Evolutionary conservation across 805 yeast species (phyloP).

Genomic region (Kluyveromyces aestuarii): DNA sequence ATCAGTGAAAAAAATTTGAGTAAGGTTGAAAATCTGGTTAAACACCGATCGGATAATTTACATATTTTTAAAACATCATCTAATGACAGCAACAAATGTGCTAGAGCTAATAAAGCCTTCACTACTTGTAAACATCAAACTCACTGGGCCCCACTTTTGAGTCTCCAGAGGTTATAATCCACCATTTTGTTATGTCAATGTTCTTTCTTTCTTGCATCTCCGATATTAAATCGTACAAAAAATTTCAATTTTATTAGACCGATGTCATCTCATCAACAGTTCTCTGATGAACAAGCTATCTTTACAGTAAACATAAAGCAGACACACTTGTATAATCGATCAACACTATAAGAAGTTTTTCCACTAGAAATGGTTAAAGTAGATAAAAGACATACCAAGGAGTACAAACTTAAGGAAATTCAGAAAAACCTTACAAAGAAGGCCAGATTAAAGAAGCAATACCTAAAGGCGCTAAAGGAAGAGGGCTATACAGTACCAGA

Average conservation of each 20-base stretch:
- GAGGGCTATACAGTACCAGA: conserved; percentile 56
- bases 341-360: not conserved
- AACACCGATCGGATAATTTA: not conserved
- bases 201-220: not conserved
- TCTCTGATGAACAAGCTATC: not conserved
- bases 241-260: not conserved
- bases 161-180: too few species aligned
- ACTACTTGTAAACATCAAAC: too few species aligned
- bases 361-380: not conserved
- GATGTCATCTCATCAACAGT: not conserved
- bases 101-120: too few species aligned
- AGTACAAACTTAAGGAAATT: conserved; percentile 49
- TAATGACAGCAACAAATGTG: not conserved
- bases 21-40: not conserved
- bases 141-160: too few species aligned
- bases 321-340: too few species aligned
- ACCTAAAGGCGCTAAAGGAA: conserved; percentile 66
- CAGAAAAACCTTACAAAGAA: conserved; percentile 68
- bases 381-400: conserved; percentile 29
- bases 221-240: not conserved
- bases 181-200: not conserved
- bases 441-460: conserved; percentile 71
- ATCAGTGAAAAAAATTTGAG: not conserved
- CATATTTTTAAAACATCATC: not conserved
- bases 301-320: too few species aligned